Percentiles rank a stretch among this genome's conserved stretches.
Evolutionary conservation across 2,329 filamentous ascomycete genomes (phyloP).

Genomic region (Ceratocystis smalleyi): DNA sequence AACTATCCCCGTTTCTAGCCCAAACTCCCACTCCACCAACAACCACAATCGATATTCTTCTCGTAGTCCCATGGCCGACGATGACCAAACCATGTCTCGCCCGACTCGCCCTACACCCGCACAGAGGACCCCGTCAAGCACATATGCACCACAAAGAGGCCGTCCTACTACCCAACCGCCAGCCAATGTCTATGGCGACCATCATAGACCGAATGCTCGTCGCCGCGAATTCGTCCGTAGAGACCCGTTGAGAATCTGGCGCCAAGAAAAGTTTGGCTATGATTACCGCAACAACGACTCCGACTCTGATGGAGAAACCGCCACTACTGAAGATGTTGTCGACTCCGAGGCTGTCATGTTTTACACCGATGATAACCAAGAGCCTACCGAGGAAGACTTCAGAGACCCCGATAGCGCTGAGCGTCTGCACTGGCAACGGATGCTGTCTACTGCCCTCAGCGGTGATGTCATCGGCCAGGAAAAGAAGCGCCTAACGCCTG

Average conservation of each 20-base stretch:
- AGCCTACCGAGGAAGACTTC: slow-evolving; percentile 78
- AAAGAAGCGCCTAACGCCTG: slow-evolving; percentile 82
- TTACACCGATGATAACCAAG: slow-evolving; percentile 75
- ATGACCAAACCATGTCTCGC: slow-evolving; percentile 2
- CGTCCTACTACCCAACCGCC: slow-evolving; percentile 8
- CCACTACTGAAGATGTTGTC: slow-evolving; percentile 78
- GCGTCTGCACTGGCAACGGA: slow-evolving; percentile 91
- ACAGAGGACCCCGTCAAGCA: slow-evolving; percentile 59
- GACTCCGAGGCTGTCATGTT: slow-evolving; percentile 89
- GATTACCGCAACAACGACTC: slow-evolving; percentile 56
- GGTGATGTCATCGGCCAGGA: slow-evolving; percentile 96
- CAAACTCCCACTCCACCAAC: slow-evolving; percentile 7
- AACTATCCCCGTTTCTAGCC: neutral
- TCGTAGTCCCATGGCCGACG: slow-evolving; percentile 6
- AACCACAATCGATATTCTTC: neutral
- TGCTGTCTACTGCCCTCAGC: slow-evolving; percentile 88
- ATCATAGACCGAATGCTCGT: slow-evolving; percentile 1
- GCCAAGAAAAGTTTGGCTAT: slow-evolving; percentile 63
- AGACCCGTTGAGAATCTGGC: slow-evolving; percentile 1
- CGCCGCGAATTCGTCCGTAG: neutral
- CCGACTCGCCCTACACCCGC: slow-evolving; percentile 46
- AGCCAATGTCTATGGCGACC: neutral
- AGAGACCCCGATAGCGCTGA: slow-evolving; percentile 79
- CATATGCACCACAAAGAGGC: slow-evolving; percentile 46
- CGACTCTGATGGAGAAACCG: slow-evolving; percentile 81